A percentile compares a stretch with the other conserved stretches of the same genome.
Evolutionary conservation across 768 basidiomycete species (phyloP).

Genomic region (Pisolithus orientalis): DNA sequence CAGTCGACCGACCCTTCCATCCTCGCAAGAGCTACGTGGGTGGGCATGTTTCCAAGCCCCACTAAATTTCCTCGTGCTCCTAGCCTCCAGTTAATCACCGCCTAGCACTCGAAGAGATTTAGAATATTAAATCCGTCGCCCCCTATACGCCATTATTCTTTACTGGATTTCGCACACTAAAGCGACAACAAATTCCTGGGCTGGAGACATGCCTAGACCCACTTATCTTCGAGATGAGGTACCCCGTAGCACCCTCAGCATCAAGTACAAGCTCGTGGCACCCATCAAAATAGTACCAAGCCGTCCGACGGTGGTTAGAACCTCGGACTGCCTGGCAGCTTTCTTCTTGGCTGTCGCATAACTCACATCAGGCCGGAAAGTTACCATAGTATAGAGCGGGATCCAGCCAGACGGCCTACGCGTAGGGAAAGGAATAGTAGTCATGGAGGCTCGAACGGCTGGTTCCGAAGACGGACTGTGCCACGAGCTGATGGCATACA

Average conservation of each 20-base stretch:
- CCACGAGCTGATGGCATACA: conserved; percentile 56
- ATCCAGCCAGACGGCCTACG: conserved; percentile 72
- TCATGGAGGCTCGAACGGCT: conserved; percentile 37
- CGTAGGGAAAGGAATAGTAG: conserved; percentile 53
- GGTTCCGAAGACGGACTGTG: conserved; percentile 41
- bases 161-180: conserved; percentile 23
- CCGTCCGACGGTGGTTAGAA: conserved; percentile 50
- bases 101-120: conserved; percentile 14
- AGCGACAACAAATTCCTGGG: conserved; percentile 22
- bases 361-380: conserved; percentile 92
- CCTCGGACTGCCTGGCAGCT: conserved; percentile 60
- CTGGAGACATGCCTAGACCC: conserved; percentile 17
- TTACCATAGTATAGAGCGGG: conserved; percentile 95
- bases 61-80: conserved; percentile 28
- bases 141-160: conserved; percentile 14
- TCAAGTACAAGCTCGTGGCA: conserved; percentile 34
- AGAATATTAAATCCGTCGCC: conserved; percentile 16
- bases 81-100: conserved; percentile 31
- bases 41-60: conserved; percentile 15
- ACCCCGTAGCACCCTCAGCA: conserved; percentile 16
- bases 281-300: conserved; percentile 40
- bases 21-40: not conserved
- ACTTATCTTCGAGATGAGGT: conserved; percentile 13
- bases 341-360: conserved; percentile 76
- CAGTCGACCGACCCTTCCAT: conserved; percentile 12